These are phyloP conservation scores for Uromyces viciae-fabae DNA, from an alignment of 1,284 basidiomycete genomes.

Conservation along the genomic window DNA sequence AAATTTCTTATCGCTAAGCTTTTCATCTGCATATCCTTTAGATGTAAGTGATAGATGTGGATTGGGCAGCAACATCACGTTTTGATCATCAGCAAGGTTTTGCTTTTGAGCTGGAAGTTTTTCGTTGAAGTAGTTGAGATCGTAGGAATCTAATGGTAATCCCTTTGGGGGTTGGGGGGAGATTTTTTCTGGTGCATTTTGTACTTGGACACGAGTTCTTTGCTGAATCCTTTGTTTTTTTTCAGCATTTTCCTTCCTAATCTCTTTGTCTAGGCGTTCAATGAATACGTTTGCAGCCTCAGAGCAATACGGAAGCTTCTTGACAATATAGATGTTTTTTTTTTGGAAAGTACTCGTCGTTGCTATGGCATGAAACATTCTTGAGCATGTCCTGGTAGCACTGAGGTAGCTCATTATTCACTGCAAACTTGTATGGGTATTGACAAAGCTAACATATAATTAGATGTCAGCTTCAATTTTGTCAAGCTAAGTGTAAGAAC, in stretches of 20 bases:
- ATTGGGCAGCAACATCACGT: not conserved
- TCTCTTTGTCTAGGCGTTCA: not conserved
- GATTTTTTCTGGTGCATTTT: not conserved
- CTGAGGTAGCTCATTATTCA: not conserved
- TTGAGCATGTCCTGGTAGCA: not conserved
- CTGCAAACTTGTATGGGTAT: not conserved
- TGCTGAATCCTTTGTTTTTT: not conserved
- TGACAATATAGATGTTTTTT: not conserved
- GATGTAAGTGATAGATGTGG: not conserved
- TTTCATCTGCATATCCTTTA: constrained; percentile 1
- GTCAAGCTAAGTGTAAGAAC: too few relatives aligned
- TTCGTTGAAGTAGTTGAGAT: constrained; percentile 2
- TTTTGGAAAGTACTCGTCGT: not conserved
- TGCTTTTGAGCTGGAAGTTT: not conserved
- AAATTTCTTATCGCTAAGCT: not conserved
- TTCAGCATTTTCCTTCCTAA: not conserved
- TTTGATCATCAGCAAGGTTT: not conserved
- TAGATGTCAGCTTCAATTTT: not conserved
- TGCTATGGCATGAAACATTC: not conserved
- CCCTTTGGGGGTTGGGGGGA: constrained; percentile 14
- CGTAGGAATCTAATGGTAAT: constrained; percentile 24
- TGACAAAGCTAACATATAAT: not conserved
- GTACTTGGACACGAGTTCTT: not conserved
- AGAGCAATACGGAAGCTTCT: too few relatives aligned
- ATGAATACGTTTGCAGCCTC: not conserved